These are phyloP conservation scores for Penicillium cinerascens DNA, from an alignment of 495 filamentous ascomycete species.

Conservation along the genomic window DNA sequence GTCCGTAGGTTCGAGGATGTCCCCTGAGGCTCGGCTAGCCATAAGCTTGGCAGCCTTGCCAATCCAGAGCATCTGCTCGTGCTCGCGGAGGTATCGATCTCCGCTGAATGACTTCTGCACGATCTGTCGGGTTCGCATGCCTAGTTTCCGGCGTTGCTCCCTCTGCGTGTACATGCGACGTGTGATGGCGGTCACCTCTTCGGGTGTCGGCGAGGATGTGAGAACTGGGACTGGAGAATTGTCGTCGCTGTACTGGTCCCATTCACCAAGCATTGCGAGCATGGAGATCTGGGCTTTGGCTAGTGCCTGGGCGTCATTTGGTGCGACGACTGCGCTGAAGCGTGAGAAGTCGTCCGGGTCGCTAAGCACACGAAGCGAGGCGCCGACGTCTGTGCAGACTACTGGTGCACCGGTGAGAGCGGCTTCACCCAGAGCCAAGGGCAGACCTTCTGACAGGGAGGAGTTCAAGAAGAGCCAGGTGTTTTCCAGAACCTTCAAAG, in stretches of 20 bases:
- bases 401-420: slow-evolving; percentile 62
- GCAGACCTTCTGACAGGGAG: slow-evolving; percentile 62
- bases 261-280: slow-evolving; percentile 58
- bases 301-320: slow-evolving; percentile 57
- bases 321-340: slow-evolving; percentile 60
- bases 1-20: slow-evolving; percentile 25
- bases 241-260: slow-evolving; percentile 53
- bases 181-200: slow-evolving; percentile 53
- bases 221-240: slow-evolving; percentile 41
- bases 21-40: slow-evolving; percentile 28
- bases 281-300: slow-evolving; percentile 61
- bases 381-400: slow-evolving; percentile 63
- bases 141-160: slow-evolving; percentile 53
- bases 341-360: slow-evolving; percentile 54
- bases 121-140: slow-evolving; percentile 57
- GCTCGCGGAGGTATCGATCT: slow-evolving; percentile 62
- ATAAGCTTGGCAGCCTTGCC: slow-evolving; percentile 48
- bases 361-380: slow-evolving; percentile 60
- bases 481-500: slow-evolving; percentile 54
- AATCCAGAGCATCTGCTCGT: slow-evolving; percentile 69
- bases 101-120: slow-evolving; percentile 60
- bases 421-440: slow-evolving; percentile 62
- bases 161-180: slow-evolving; percentile 61
- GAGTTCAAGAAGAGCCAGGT: slow-evolving; percentile 69
- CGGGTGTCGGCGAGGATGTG: slow-evolving; percentile 43